Evolutionary conservation across 257 asterid genomes (phyloP).

Genomic region (Fraxinus excelsior): DNA sequence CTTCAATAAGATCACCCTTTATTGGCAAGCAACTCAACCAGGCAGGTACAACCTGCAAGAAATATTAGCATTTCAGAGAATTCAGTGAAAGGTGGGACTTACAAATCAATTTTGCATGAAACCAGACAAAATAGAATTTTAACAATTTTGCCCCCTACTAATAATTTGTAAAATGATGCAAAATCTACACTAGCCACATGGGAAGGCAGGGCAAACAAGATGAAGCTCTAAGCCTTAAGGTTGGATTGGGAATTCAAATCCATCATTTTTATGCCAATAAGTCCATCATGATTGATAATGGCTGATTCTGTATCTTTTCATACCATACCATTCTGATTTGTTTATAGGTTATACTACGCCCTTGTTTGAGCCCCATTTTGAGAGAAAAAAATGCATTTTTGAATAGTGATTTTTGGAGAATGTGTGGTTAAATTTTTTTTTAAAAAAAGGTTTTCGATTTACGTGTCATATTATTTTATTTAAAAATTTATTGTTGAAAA

Average conservation of each 20-base stretch:
- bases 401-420: no score
- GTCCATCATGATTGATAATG: not conserved
- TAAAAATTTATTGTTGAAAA: no score
- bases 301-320: not conserved
- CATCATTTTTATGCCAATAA: not conserved
- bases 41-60: conserved; percentile 80
- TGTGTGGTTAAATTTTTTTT: no score
- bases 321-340: not conserved
- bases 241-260: not conserved
- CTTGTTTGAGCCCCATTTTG: no score
- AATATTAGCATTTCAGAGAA: conserved; percentile 14
- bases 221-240: not conserved
- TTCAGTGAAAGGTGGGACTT: not conserved
- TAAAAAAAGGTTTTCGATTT: no score
- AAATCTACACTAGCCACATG: not conserved
- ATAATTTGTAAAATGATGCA: not conserved
- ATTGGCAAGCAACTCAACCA: conserved; percentile 95
- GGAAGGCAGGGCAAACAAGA: not conserved
- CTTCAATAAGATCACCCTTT: conserved; percentile 89
- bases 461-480: no score
- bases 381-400: no score
- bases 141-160: not conserved
- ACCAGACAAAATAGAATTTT: not conserved
- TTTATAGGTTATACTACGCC: not conserved
- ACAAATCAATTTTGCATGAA: not conserved